phyloP scores from a whole-genome alignment of 2,329 filamentous ascomycete species.

The Hypoxylon sp. region DNA sequence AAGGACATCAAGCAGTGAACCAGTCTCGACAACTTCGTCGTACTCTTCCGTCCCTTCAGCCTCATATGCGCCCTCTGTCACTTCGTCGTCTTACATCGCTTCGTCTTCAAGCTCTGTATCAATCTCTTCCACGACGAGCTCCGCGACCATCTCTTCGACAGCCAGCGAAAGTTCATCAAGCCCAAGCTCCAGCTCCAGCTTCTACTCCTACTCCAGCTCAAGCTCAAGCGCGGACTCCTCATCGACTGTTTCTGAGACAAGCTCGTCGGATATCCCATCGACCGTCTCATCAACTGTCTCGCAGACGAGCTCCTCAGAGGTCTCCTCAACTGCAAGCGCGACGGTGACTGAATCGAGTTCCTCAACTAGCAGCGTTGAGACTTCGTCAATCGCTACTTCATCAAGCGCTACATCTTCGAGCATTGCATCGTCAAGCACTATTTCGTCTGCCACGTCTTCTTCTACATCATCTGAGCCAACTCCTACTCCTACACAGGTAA shows the following conservation, averaged over 20 bases:
- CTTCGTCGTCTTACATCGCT: constrained; percentile 1
- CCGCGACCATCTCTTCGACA: not conserved
- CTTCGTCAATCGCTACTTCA: constrained; percentile 10
- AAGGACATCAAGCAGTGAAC: constrained; percentile 11
- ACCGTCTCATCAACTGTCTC: not conserved
- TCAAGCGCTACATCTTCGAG: constrained; percentile 1
- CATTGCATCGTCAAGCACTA: constrained; percentile 1
- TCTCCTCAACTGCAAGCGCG: not conserved
- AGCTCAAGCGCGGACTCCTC: not conserved
- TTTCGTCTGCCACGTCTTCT: constrained; percentile 10
- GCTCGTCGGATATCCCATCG: not conserved
- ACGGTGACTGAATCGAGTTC: not conserved
- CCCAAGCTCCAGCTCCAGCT: not conserved
- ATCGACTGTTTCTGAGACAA: not conserved
- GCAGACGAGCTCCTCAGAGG: constrained; percentile 1
- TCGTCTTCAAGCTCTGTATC: not conserved
- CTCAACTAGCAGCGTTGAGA: constrained; percentile 1
- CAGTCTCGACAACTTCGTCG: not conserved
- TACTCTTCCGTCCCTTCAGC: constrained; percentile 1
- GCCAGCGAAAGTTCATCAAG: not conserved
- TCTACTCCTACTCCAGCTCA: too few species aligned
- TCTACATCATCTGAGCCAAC: constrained; percentile 13
- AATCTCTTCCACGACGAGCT: not conserved
- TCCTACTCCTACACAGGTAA: constrained; percentile 12
- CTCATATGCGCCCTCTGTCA: constrained; percentile 5